Percentiles rank a stretch among this genome's conserved stretches.
phyloP scores from a whole-genome alignment of 2,329 filamentous ascomycete species.

The Cercospora janseana region DNA sequence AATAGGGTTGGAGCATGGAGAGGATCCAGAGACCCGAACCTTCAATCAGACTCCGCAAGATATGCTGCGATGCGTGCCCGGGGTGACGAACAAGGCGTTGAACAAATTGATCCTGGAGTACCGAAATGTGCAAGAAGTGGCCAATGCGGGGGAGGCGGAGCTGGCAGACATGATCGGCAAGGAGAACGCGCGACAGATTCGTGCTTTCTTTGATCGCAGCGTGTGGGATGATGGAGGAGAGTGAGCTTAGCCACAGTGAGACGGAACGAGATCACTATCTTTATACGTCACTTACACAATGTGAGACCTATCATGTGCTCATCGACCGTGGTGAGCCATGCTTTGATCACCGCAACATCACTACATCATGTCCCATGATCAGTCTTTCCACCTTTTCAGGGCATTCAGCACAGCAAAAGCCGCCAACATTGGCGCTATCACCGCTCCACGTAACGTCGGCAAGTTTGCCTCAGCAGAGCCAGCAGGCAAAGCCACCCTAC shows the following conservation, averaged over 20 bases:
- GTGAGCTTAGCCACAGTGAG: conserved; percentile 18
- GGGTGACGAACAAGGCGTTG: conserved; percentile 76
- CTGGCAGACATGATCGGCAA: conserved; percentile 72
- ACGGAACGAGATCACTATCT: no score
- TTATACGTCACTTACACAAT: no score
- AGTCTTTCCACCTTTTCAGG: no score
- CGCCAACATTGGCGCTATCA: no score
- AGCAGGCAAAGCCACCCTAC: no score
- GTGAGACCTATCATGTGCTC: no score
- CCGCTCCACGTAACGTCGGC: no score
- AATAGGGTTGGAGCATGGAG: conserved; percentile 68
- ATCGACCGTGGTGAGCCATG: no score
- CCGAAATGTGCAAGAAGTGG: conserved; percentile 75
- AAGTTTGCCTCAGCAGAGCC: no score
- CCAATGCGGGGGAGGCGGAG: conserved; percentile 76
- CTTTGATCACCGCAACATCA: no score
- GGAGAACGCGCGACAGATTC: conserved; percentile 72
- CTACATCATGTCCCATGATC: no score
- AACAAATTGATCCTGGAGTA: conserved; percentile 68
- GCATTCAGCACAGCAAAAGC: no score
- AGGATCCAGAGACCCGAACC: conserved; percentile 56
- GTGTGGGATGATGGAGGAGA: conserved; percentile 51
- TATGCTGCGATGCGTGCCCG: conserved; percentile 82
- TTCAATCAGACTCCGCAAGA: conserved; percentile 88
- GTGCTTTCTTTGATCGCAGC: conserved; percentile 73